These are phyloP conservation scores for Plasmopara viticola DNA, from an alignment of 352 stramenopile genomes.

Conservation along the genomic window DNA sequence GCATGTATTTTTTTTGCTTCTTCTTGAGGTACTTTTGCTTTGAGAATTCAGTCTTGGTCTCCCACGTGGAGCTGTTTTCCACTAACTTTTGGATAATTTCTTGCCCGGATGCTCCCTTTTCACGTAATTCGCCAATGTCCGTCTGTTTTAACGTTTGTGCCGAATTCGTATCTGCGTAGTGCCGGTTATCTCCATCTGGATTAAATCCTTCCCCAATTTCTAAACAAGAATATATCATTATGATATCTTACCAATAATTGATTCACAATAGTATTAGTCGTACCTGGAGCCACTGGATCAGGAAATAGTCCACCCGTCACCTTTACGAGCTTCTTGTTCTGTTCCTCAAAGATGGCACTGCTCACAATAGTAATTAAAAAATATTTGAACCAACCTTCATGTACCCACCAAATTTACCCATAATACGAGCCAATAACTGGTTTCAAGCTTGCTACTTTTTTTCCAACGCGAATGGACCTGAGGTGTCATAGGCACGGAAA, in stretches of 20 bases:
- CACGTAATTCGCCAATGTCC: slow-evolving; percentile 61
- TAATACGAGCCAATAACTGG: slow-evolving; percentile 70
- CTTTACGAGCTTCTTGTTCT: slow-evolving; percentile 71
- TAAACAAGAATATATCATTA: slow-evolving; percentile 11
- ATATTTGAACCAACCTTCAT: background rate
- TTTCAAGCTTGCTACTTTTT: slow-evolving; percentile 66
- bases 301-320: slow-evolving; percentile 74
- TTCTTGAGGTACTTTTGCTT: slow-evolving; percentile 96
- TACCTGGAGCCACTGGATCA: slow-evolving; percentile 71
- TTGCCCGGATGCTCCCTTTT: slow-evolving; percentile 60
- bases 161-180: slow-evolving; percentile 83
- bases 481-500: background rate
- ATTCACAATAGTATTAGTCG: background rate
- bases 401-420: slow-evolving; percentile 26
- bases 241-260: background rate
- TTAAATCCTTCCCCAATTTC: slow-evolving; percentile 79
- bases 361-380: slow-evolving; percentile 1
- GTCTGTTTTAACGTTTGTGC: slow-evolving; percentile 69
- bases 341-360: slow-evolving; percentile 77
- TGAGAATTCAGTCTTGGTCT: slow-evolving; percentile 92
- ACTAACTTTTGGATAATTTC: slow-evolving; percentile 91
- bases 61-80: slow-evolving; percentile 93
- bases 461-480: slow-evolving; percentile 72
- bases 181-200: slow-evolving; percentile 67
- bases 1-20: slow-evolving; percentile 93